These are phyloP conservation scores for Suillus luteus DNA, from an alignment of 768 basidiomycete genomes.

Conservation along the genomic window DNA sequence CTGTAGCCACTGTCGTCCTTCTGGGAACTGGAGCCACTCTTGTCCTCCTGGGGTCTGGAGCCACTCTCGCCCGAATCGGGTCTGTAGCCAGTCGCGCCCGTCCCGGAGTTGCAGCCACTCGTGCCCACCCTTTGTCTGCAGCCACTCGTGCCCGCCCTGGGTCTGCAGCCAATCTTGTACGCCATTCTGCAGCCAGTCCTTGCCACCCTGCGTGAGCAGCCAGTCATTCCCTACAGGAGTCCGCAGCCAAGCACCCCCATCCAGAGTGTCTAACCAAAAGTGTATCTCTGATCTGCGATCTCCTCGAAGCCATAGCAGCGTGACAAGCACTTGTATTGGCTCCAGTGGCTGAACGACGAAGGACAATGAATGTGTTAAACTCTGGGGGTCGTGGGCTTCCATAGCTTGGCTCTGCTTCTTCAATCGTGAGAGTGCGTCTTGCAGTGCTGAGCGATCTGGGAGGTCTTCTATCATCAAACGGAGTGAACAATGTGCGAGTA, in stretches of 20 bases:
- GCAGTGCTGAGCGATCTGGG: background rate
- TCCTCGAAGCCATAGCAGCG: background rate
- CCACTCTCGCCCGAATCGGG: too few relatives aligned
- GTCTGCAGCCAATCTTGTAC: too few relatives aligned
- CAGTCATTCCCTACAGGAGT: background rate
- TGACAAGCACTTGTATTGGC: background rate
- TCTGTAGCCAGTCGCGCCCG: too few relatives aligned
- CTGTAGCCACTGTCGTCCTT: too few relatives aligned
- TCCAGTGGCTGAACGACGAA: background rate
- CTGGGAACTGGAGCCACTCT: too few relatives aligned
- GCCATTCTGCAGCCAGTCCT: background rate
- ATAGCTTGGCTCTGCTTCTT: background rate
- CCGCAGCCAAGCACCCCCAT: background rate
- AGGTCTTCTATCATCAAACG: background rate
- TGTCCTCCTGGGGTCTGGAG: too few relatives aligned
- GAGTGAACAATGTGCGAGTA: background rate
- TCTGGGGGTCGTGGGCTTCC: background rate
- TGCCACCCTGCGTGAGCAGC: background rate
- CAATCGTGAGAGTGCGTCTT: background rate
- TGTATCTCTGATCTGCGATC: background rate
- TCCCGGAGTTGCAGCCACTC: too few relatives aligned
- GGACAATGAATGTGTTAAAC: background rate
- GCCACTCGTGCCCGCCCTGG: too few relatives aligned
- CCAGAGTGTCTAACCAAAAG: background rate
- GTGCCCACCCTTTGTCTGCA: too few relatives aligned